Evolutionary conservation across 164 flowering plant genomes (phyloP).

Genomic region (Liriodendron chinense): DNA sequence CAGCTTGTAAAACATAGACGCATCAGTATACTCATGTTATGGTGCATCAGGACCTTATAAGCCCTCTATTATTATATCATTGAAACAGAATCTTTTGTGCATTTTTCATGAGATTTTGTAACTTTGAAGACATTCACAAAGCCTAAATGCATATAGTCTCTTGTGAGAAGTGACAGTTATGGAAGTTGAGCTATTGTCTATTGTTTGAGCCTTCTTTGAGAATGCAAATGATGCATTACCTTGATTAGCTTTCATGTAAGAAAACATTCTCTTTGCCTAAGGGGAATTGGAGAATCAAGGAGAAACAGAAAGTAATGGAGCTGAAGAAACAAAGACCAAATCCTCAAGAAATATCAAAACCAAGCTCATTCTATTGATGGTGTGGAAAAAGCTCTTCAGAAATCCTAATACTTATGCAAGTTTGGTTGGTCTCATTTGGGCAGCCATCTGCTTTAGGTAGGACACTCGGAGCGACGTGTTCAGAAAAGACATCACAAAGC

Average conservation of each 20-base stretch:
- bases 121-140: background rate
- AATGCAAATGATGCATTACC: conserved; percentile 1
- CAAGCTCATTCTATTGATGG: conserved; percentile 41
- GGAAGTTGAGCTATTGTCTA: background rate
- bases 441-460: conserved; percentile 61
- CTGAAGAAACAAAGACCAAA: conserved; percentile 26
- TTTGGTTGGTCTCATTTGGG: conserved; percentile 63
- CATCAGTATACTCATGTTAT: too few relatives aligned
- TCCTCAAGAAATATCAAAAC: conserved; percentile 27
- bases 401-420: conserved; percentile 86
- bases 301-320: conserved; percentile 24
- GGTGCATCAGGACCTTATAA: too few relatives aligned
- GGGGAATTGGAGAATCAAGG: background rate
- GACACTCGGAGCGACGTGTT: background rate
- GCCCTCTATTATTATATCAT: too few relatives aligned
- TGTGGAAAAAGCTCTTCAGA: conserved; percentile 59
- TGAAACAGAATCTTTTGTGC: too few relatives aligned
- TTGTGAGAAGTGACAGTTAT: background rate
- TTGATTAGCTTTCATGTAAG: conserved; percentile 6
- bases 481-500: background rate
- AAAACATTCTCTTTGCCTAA: background rate
- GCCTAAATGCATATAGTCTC: background rate
- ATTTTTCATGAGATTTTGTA: too few relatives aligned
- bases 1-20: too few relatives aligned
- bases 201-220: conserved; percentile 1